phyloP scores from a whole-genome alignment of 2,329 filamentous ascomycete species.

The Xylaria sp. region DNA sequence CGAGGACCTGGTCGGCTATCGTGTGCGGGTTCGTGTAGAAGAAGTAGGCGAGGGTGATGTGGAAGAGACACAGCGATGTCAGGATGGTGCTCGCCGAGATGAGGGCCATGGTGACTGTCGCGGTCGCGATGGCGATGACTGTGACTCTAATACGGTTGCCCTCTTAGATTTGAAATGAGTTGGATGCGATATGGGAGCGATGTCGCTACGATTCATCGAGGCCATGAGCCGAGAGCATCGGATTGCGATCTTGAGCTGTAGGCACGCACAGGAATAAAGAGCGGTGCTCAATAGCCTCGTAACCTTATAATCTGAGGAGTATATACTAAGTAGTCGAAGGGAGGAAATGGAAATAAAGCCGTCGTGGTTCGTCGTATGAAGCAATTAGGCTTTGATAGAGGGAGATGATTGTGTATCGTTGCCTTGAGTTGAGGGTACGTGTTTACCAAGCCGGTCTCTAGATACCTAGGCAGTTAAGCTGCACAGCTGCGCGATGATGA shows the following conservation, averaged over 20 bases:
- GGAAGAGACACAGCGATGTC: slow-evolving; percentile 80
- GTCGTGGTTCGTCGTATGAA: neutral
- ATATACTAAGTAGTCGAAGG: neutral
- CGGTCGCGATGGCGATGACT: neutral
- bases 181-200: neutral
- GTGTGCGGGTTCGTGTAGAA: slow-evolving; percentile 75
- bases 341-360: neutral
- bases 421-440: neutral
- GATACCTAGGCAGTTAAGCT: no score
- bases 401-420: neutral
- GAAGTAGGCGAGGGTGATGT: slow-evolving; percentile 82
- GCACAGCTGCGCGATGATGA: no score
- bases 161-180: neutral
- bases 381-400: neutral
- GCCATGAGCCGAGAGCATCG: slow-evolving; percentile 7
- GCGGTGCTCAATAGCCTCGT: neutral
- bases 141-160: neutral
- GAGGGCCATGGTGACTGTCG: slow-evolving; percentile 68
- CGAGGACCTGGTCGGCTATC: slow-evolving; percentile 79
- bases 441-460: no score
- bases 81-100: slow-evolving; percentile 83
- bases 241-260: neutral
- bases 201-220: neutral
- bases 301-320: no score
- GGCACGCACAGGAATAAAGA: neutral